A percentile compares a stretch with the other conserved stretches of the same genome.
These are phyloP conservation scores for Rostrohypoxylon terebratum DNA, from an alignment of 495 filamentous ascomycete species.

Conservation along the genomic window DNA sequence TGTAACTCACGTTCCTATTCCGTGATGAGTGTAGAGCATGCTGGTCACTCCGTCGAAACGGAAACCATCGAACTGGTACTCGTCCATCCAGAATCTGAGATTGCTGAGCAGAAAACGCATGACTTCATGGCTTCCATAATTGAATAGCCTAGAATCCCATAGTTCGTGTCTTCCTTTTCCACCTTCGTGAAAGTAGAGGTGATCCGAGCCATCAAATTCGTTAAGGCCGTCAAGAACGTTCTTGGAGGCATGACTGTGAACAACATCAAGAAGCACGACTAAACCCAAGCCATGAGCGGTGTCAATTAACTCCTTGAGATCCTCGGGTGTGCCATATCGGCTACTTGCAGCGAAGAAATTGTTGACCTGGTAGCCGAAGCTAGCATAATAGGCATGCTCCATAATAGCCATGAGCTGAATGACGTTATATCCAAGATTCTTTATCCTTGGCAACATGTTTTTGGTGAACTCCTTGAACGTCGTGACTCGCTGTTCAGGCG, in stretches of 20 bases:
- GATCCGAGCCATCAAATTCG: conserved; percentile 92
- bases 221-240: conserved; percentile 95
- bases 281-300: conserved; percentile 92
- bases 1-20: conserved; percentile 92
- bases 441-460: conserved; percentile 90
- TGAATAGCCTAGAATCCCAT: conserved; percentile 97
- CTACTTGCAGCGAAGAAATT: conserved; percentile 99
- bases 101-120: conserved; percentile 94
- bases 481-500: conserved; percentile 85
- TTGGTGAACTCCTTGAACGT: conserved; percentile 98
- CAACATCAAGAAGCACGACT: conserved; percentile 93
- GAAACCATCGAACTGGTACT: conserved; percentile 96
- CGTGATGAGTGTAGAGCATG: conserved; percentile 96
- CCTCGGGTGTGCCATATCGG: conserved; percentile 92
- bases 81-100: conserved; percentile 98
- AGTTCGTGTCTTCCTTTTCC: conserved; percentile 85
- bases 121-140: conserved; percentile 95
- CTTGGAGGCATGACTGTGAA: conserved; percentile 98
- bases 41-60: conserved; percentile 98
- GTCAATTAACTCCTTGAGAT: conserved; percentile 95
- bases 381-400: conserved; percentile 99
- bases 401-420: conserved; percentile 99
- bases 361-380: conserved; percentile 98
- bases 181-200: conserved; percentile 94
- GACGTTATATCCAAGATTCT: conserved; percentile 92